These are phyloP conservation scores for Rhynchospora tenuis DNA, from an alignment of 176 grass and related monocot genomes.

Conservation along the genomic window DNA sequence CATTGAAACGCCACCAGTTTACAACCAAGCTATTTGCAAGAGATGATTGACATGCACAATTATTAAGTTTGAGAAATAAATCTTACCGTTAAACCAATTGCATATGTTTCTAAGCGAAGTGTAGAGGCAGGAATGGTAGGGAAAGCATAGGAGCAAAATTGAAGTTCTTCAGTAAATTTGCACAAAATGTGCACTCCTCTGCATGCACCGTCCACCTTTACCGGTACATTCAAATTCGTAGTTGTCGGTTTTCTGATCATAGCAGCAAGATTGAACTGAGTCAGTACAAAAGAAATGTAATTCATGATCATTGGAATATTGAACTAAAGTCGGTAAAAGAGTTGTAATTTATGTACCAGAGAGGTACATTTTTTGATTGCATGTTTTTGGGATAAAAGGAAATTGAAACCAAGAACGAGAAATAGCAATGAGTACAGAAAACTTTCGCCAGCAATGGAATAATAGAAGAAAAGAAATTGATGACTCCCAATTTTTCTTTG, in stretches of 20 bases:
- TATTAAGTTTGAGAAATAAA: not conserved
- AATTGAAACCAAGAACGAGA: not conserved
- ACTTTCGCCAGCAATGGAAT: not conserved
- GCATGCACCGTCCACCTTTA: slow-evolving; percentile 91
- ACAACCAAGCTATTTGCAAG: not conserved
- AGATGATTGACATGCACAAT: not conserved
- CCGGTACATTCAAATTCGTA: slow-evolving; percentile 31
- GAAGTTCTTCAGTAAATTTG: not conserved
- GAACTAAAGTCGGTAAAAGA: not conserved
- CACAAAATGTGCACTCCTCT: slow-evolving; percentile 51
- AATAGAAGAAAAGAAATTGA: not conserved
- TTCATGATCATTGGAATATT: no score
- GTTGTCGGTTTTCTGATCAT: not conserved
- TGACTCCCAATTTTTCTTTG: not conserved
- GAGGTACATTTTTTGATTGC: not conserved
- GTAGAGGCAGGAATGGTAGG: slow-evolving; percentile 1
- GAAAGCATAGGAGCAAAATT: not conserved
- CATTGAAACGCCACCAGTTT: not conserved
- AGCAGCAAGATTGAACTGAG: not conserved
- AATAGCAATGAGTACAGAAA: not conserved
- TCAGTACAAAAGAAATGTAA: not conserved
- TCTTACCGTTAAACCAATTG: not conserved
- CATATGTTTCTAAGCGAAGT: not conserved
- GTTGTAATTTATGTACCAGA: not conserved
- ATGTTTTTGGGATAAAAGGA: not conserved